Conservation (phyloP, 495 filamentous ascomycete genomes). For the Annulohypoxylon bovei region DNA sequence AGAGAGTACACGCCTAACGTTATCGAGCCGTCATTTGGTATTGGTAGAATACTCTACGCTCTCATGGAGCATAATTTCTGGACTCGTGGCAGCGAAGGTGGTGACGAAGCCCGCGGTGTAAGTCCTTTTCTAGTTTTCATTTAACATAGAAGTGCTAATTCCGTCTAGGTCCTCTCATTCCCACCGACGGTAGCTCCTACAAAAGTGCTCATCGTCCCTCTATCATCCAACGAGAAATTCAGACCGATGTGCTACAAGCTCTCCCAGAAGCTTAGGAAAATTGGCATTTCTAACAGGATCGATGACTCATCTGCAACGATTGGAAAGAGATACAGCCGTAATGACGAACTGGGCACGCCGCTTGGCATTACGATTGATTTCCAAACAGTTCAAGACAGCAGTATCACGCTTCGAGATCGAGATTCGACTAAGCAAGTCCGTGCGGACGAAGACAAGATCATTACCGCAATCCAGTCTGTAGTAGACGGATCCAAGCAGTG, state of each 20-base stretch:
- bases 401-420: conserved; percentile 76
- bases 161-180: conserved; percentile 73
- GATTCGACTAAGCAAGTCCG: conserved; percentile 79
- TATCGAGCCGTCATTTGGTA: conserved; percentile 77
- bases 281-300: conserved; percentile 70
- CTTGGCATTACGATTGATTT: conserved; percentile 79
- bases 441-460: conserved; percentile 68
- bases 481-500: conserved; percentile 69
- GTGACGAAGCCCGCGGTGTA: conserved; percentile 74
- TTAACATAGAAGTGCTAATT: conserved; percentile 33
- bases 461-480: conserved; percentile 68
- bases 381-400: conserved; percentile 75
- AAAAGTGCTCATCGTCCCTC: conserved; percentile 79
- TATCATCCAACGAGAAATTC: conserved; percentile 71
- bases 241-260: conserved; percentile 65
- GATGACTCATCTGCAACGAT: conserved; percentile 76
- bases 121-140: conserved; percentile 37
- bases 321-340: conserved; percentile 77
- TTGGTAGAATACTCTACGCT: conserved; percentile 72
- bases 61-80: conserved; percentile 73
- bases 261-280: conserved; percentile 65
- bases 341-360: conserved; percentile 78
- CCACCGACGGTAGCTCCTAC: conserved; percentile 76
- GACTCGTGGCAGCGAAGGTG: conserved; percentile 70
- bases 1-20: conserved; percentile 75